phyloP scores from a whole-genome alignment of 2,329 filamentous ascomycete species.

The Alternaria angustiovoidea region DNA sequence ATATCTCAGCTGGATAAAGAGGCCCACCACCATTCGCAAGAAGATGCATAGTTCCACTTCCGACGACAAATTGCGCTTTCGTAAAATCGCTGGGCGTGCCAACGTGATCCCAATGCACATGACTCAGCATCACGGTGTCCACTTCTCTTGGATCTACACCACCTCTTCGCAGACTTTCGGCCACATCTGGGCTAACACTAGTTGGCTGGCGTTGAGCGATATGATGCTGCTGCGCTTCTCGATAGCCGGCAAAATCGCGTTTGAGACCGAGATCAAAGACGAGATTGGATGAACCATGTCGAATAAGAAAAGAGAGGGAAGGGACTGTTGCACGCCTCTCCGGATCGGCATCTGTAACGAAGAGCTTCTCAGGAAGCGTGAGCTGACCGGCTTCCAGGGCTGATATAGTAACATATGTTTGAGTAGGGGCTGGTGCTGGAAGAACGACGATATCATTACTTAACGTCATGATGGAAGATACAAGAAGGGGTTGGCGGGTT shows the following conservation, averaged over 20 bases:
- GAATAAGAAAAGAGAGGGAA: conserved; percentile 62
- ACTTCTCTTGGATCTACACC: conserved; percentile 49
- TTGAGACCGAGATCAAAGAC: conserved; percentile 65
- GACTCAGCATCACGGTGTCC: conserved; percentile 58
- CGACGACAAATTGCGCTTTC: conserved; percentile 60
- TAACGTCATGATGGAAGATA: conserved; percentile 8
- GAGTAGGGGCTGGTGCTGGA: conserved; percentile 28
- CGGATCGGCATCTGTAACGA: conserved; percentile 56
- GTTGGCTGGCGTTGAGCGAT: conserved; percentile 57
- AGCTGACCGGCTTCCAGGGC: conserved; percentile 49
- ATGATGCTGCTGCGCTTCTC: conserved; percentile 55
- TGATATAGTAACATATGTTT: conserved; percentile 43
- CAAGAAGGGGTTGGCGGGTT: background rate
- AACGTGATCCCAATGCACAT: conserved; percentile 67
- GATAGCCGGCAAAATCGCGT: conserved; percentile 56
- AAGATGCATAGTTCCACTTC: conserved; percentile 46
- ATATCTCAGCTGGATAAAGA: conserved; percentile 55
- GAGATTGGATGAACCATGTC: conserved; percentile 53
- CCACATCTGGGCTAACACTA: conserved; percentile 56
- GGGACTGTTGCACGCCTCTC: conserved; percentile 59
- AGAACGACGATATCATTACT: conserved; percentile 24
- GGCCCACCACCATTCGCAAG: conserved; percentile 36
- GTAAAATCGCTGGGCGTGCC: conserved; percentile 64
- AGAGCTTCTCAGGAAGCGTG: conserved; percentile 58
- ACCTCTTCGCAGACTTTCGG: conserved; percentile 48